Conservation (phyloP, 2,329 filamentous ascomycete species). For the Phialophora tarda region DNA sequence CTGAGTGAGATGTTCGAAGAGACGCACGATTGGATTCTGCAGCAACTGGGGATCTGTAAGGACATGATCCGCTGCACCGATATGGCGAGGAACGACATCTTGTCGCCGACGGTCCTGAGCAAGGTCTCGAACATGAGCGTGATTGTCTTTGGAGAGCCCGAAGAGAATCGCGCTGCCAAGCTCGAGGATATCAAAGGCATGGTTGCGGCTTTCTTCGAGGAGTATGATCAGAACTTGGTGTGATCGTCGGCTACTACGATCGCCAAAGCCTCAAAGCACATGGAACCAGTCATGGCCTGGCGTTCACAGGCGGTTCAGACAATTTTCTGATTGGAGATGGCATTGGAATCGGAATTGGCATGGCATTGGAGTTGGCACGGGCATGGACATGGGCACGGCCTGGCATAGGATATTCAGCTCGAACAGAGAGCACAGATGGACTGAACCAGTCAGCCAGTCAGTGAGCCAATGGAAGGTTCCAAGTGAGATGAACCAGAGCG, state of each 20-base stretch:
- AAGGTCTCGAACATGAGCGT: neutral
- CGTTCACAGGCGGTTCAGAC: neutral
- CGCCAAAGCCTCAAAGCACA: neutral
- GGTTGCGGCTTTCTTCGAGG: neutral
- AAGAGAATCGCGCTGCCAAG: neutral
- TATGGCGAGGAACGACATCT: neutral
- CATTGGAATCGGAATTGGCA: neutral
- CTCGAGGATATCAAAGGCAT: neutral
- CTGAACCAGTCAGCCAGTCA: neutral
- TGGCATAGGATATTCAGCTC: neutral
- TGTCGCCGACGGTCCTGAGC: neutral
- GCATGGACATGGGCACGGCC: neutral
- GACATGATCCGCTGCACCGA: neutral
- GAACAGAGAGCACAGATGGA: neutral
- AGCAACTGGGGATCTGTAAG: neutral
- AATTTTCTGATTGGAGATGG: neutral
- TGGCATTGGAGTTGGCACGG: neutral
- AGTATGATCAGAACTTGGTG: neutral
- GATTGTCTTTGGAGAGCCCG: neutral
- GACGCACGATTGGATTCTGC: neutral
- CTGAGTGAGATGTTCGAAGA: slow-evolving; percentile 8
- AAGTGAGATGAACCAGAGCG: neutral
- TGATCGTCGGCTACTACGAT: neutral
- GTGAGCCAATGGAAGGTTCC: neutral
- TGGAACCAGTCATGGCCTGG: neutral